Base-by-base conservation (phyloP, 805 yeast species). In the Candida xyloterini region DNA sequence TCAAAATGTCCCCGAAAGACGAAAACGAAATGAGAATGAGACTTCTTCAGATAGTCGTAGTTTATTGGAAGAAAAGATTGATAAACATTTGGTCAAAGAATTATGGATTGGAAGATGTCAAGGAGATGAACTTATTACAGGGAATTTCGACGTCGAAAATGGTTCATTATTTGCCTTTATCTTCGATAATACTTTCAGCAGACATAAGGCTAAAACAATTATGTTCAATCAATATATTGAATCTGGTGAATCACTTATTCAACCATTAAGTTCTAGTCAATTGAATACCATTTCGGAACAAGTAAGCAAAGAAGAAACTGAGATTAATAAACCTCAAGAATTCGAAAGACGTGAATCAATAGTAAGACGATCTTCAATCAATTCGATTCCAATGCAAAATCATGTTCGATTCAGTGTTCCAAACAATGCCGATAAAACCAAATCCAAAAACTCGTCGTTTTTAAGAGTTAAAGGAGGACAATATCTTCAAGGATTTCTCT, bases 101-200 rank as follows among this genome's bases (percentile, higher is more conserved):
- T 59, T 67, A 52, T 73, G 78, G 66, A 65, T 77, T 33, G 84
- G 83, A 4, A 67, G 71, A 55, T 60, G 86, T 62, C 60, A 63
- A 11, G 79, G 81, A 1, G 81, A 79, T 46, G 83, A 81, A 45
- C 62, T 78, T 53, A 71, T 75, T 37, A 77, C 77, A 34, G 95
- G 90, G 1, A 64, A 69, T 20, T 68, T 81, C 43, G 68, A 70
- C n/a, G 81, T 81, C 2, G 62, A 60, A 2, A 67, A 71, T 16
- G 84, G 81, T 7, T 91, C 91, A 1, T 74, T 81, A 53, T 84
- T 76, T 62, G 97, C 96, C 0, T 85, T 91, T 58, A 82, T 93
- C 18, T 84, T 91, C 56, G 98, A 91, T 63, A 91, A 91, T 64
- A 84, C 95, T 0, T 87, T 89, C 52, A 83, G 96, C 23, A 88